Evolutionary conservation across 495 filamentous ascomycete species (phyloP).

Genomic region (Podospora appendiculata): DNA sequence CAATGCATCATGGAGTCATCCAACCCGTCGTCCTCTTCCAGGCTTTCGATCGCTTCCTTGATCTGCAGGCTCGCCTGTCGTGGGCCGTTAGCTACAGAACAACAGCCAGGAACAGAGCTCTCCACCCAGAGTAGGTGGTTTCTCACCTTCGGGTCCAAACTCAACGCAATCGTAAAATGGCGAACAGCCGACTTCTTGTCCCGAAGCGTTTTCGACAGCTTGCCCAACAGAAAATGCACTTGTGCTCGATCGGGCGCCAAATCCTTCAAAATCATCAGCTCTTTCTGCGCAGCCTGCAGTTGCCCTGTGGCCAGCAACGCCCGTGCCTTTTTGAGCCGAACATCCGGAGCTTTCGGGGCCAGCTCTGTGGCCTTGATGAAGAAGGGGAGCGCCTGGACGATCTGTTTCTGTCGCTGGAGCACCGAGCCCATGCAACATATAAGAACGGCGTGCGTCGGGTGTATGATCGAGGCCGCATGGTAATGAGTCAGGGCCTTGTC

Average conservation of each 20-base stretch:
- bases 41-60: conserved; percentile 83
- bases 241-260: conserved; percentile 90
- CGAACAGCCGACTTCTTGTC: conserved; percentile 77
- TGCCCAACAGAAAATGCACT: conserved; percentile 88
- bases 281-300: conserved; percentile 59
- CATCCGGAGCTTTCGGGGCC: conserved; percentile 71
- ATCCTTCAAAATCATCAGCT: conserved; percentile 78
- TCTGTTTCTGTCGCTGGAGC: conserved; percentile 77
- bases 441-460: conserved; percentile 83
- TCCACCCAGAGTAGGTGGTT: no score
- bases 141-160: conserved; percentile 89
- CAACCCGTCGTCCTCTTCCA: conserved; percentile 79
- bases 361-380: conserved; percentile 75
- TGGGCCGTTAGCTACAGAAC: no score
- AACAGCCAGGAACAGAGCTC: no score
- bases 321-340: conserved; percentile 87
- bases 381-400: conserved; percentile 64
- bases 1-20: conserved; percentile 54
- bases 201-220: conserved; percentile 70
- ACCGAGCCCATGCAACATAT: conserved; percentile 87
- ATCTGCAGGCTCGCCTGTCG: conserved; percentile 77
- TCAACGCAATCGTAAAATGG: conserved; percentile 88
- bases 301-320: conserved; percentile 73
- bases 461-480: conserved; percentile 74
- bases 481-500: conserved; percentile 88